Evolutionary conservation across 371 early-diverging fungal species (phyloP), one percentile per base, ranked within the genome.

Genomic region (Lichtheimia ramosa): DNA sequence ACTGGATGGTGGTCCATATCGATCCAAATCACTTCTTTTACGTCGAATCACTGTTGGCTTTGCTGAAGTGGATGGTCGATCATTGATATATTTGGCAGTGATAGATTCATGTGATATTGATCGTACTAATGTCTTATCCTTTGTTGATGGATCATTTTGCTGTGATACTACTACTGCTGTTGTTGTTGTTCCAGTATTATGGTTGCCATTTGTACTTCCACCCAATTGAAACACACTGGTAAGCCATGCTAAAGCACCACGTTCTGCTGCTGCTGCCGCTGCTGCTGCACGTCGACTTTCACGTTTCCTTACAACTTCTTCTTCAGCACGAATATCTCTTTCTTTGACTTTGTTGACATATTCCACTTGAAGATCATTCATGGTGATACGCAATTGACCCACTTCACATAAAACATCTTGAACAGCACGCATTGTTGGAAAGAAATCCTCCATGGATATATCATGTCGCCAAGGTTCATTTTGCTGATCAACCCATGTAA

Each of bases 321-420:
- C 70, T 39, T 83, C 85, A 1, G 81, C 74, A 27, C 69, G 73
- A 16, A 69, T 66, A 6, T 77, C 80, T 43, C 69, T 82, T 54
- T 83, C 77, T 27, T 82, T 79, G 14, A 91, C 82, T 34, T 88
- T 87, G 20, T 84, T 87, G 34, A 84, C 87, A 66, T 88, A 88
- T 27, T 84, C 85, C 23, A 88, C 71, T 52, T 87, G 85, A 21
- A 88, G 67, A 53, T 89, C 90, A 62, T 91, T 91, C 73, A 89
- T 71, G 3, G 84, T 88, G 46, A 79, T 82, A 10, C 88, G 68
- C 28, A 88, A 64, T 23, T 81, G 74, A 25, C 86, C 85, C 46
- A 89, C 81, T 59, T 89, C 89, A 13, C 73, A 70, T 18, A 91
- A 70, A 68, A 88, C 71, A 21, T 76, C 81, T 63, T 90, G 89